phyloP scores from a whole-genome alignment of 768 basidiomycete genomes.

The Scleroderma bovista region DNA sequence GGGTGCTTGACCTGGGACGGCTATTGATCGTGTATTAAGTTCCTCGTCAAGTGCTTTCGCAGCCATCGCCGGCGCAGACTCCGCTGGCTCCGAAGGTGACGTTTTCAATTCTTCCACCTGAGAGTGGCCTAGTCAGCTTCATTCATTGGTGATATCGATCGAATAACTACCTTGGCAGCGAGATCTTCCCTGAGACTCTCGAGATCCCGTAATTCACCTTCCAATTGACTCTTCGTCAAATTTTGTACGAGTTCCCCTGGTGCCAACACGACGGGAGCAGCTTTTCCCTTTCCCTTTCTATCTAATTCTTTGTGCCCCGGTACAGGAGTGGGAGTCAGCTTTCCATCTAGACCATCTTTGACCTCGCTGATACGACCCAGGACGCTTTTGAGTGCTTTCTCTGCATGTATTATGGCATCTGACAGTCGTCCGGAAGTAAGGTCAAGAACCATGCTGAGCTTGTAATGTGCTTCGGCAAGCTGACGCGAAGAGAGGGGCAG shows the following conservation, averaged over 20 bases:
- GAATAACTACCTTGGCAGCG: conserved; percentile 61
- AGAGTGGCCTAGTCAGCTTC: neutral
- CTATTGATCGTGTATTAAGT: conserved; percentile 43
- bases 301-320: conserved; percentile 30
- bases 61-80: conserved; percentile 64
- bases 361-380: conserved; percentile 62
- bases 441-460: conserved; percentile 89
- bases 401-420: conserved; percentile 77
- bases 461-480: conserved; percentile 91
- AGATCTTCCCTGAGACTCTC: conserved; percentile 73
- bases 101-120: conserved; percentile 91
- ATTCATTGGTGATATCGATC: neutral
- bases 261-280: conserved; percentile 34
- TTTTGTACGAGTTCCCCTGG: conserved; percentile 50
- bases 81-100: conserved; percentile 55
- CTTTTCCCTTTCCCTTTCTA: conserved; percentile 71
- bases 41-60: conserved; percentile 70
- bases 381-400: conserved; percentile 76
- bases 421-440: conserved; percentile 79
- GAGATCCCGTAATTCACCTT: conserved; percentile 76
- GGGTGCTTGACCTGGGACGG: conserved; percentile 29
- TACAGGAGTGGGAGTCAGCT: conserved; percentile 28
- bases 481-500: conserved; percentile 88
- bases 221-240: conserved; percentile 72
- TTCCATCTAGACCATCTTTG: conserved; percentile 38